These are phyloP conservation scores for Fusarium guadeloupense DNA, from an alignment of 2,329 filamentous ascomycete species.

Conservation along the genomic window DNA sequence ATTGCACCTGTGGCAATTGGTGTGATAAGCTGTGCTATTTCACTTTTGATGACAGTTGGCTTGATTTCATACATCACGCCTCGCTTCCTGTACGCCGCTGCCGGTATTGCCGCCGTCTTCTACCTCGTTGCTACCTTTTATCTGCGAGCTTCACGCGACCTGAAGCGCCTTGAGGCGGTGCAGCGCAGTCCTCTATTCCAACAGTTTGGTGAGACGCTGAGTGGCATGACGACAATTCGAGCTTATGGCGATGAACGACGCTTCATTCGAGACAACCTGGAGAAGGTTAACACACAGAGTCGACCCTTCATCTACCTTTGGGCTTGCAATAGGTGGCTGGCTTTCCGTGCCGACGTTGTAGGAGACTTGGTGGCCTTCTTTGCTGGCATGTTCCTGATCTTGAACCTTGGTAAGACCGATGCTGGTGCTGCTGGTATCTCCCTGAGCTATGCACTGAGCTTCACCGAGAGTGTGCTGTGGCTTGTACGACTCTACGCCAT, in stretches of 20 bases:
- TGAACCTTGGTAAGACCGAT: conserved; percentile 84
- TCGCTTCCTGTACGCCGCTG: conserved; percentile 84
- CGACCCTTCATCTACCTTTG: conserved; percentile 96
- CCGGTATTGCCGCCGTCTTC: conserved; percentile 87
- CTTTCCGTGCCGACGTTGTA: conserved; percentile 88
- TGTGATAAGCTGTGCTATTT: conserved; percentile 70
- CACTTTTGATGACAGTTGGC: conserved; percentile 83
- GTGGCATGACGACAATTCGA: conserved; percentile 94
- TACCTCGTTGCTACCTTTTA: conserved; percentile 87
- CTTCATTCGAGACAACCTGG: conserved; percentile 91
- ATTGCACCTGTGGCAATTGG: conserved; percentile 90
- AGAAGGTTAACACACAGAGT: conserved; percentile 87
- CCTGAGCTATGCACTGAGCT: conserved; percentile 93
- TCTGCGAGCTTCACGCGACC: conserved; percentile 88
- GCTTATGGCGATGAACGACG: conserved; percentile 94
- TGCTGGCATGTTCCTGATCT: conserved; percentile 88
- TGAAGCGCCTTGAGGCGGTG: conserved; percentile 94
- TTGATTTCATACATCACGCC: conserved; percentile 91
- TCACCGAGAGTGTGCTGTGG: conserved; percentile 97
- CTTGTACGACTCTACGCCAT: conserved; percentile 91
- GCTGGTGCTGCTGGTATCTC: conserved; percentile 93
- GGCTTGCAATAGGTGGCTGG: conserved; percentile 96
- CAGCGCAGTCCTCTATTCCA: conserved; percentile 96
- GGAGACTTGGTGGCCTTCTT: conserved; percentile 95
- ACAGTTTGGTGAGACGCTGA: conserved; percentile 95